Percentiles rank a stretch among this genome's conserved stretches.
Conservation (phyloP, 2,329 filamentous ascomycete species). For the Fusarium sp. region DNA sequence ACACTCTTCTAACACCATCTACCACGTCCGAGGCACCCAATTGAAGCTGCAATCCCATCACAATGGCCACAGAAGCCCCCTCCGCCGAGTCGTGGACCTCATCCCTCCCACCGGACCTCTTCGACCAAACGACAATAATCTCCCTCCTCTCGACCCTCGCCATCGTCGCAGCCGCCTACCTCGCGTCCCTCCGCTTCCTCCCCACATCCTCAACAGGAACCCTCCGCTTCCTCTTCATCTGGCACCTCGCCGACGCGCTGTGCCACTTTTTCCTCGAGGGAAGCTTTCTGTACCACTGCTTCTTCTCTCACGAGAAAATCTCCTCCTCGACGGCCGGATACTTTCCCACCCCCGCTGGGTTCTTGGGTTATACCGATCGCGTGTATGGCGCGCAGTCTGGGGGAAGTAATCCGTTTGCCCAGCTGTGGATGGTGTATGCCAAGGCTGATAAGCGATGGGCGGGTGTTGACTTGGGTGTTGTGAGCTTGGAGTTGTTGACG, state of each 20-base stretch:
- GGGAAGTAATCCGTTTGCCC: conserved; percentile 65
- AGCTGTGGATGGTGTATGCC: conserved; percentile 77
- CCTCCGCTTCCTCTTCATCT: conserved; percentile 85
- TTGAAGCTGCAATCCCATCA: background rate
- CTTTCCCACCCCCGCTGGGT: conserved; percentile 65
- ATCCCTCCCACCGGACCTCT: conserved; percentile 64
- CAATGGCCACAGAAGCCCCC: conserved; percentile 23
- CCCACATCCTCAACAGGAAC: conserved; percentile 64
- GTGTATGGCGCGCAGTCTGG: conserved; percentile 69
- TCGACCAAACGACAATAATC: conserved; percentile 69
- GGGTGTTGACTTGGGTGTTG: conserved; percentile 70
- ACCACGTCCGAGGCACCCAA: background rate
- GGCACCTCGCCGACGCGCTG: conserved; percentile 93
- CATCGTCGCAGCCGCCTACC: conserved; percentile 63
- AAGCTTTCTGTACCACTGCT: conserved; percentile 92
- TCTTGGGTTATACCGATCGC: conserved; percentile 58
- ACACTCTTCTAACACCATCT: background rate
- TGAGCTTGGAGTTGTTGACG: conserved; percentile 74
- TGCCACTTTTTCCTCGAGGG: conserved; percentile 94
- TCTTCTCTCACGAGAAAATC: conserved; percentile 71
- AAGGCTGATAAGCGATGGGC: conserved; percentile 73
- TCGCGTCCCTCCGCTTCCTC: conserved; percentile 59
- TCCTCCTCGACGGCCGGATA: conserved; percentile 43
- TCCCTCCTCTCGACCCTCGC: conserved; percentile 67
- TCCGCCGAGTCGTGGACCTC: conserved; percentile 29